Evolutionary conservation across 2,329 filamentous ascomycete species (phyloP), one percentile per base, ranked within the genome.

Genomic region (Neonectria neomacrospora): DNA sequence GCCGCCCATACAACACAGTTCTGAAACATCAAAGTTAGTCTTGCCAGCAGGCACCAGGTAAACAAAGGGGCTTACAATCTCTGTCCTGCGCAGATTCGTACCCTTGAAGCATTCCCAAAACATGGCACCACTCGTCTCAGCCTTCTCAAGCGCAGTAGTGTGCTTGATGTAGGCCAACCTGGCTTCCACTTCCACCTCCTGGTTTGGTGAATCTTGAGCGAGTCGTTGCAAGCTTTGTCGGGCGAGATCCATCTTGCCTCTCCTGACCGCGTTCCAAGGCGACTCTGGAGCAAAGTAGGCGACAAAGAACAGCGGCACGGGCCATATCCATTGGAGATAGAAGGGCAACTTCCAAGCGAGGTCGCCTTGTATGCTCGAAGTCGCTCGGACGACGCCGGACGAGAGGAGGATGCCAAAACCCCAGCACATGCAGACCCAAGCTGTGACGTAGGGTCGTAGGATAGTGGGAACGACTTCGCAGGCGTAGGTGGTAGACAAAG

Each of bases 71-170:
- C 69, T 61, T 4, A 71, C 67, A 56, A 73, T 78, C 62, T 82
- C 77, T 2, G 80, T 81, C 32, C 80, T 75, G 28, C 80, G 78
- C 0, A 78, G 67, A 58, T 84, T 78, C 5, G 76, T 77, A 12
- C 82, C 82, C 14, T 72, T 74, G 75, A 85, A 84, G 57, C 79
- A 81, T 61, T 84, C 81, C 18, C 66, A 32, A 55, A 82, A 81
- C 3, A 66, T 72, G 14, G 75, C 75, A 3, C 80, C 80, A 1
- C 67, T 60, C 1, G 71, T 75, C 56, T 78, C 71, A 16, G 78
- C 73, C 64, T 79, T 75, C 66, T 84, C 81, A 11, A 77, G 52
- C 2, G 68, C 65, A 8, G 73, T 65, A 8, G 75, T 67, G 9
- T 67, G 59, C 8, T 54, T 52, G 6, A 67, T 67, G 10, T 52